Evolutionary conservation across 192 early-diverging fungal species (phyloP).

Genomic region (Coemansia nantahalensis): DNA sequence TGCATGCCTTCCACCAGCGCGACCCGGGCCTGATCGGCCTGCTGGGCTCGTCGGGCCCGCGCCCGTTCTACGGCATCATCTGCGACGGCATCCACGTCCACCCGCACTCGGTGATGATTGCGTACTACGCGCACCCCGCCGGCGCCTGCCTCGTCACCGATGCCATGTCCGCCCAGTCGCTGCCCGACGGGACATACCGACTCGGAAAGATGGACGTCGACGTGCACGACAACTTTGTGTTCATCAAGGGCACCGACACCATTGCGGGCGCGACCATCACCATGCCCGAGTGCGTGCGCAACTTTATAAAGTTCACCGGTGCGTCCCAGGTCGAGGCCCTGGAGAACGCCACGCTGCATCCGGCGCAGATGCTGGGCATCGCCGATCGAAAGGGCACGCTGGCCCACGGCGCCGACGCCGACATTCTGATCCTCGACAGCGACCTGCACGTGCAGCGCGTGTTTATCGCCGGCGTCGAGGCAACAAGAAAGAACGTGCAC

Average conservation of each 20-base stretch:
- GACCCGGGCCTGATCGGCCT: constrained; percentile 81
- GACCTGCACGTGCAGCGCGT: constrained; percentile 63
- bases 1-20: constrained; percentile 84
- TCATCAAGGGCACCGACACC: constrained; percentile 72
- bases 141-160: constrained; percentile 81
- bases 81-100: constrained; percentile 82
- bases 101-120: constrained; percentile 77
- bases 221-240: constrained; percentile 61
- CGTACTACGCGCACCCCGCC: constrained; percentile 74
- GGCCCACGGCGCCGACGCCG: constrained; percentile 70
- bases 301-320: constrained; percentile 74
- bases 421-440: constrained; percentile 67
- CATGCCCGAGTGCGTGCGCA: constrained; percentile 71
- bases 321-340: constrained; percentile 75
- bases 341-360: constrained; percentile 76
- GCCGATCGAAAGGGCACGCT: constrained; percentile 69
- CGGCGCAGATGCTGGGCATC: constrained; percentile 73
- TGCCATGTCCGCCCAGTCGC: constrained; percentile 73
- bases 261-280: constrained; percentile 70
- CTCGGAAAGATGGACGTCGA: constrained; percentile 68
- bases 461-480: constrained; percentile 69
- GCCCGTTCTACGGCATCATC: constrained; percentile 82
- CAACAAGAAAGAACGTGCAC: constrained; percentile 27
- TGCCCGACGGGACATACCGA: constrained; percentile 67
- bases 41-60: constrained; percentile 57